Base-by-base conservation (phyloP, 306 rosid genomes). In the Quercus variabilis region DNA sequence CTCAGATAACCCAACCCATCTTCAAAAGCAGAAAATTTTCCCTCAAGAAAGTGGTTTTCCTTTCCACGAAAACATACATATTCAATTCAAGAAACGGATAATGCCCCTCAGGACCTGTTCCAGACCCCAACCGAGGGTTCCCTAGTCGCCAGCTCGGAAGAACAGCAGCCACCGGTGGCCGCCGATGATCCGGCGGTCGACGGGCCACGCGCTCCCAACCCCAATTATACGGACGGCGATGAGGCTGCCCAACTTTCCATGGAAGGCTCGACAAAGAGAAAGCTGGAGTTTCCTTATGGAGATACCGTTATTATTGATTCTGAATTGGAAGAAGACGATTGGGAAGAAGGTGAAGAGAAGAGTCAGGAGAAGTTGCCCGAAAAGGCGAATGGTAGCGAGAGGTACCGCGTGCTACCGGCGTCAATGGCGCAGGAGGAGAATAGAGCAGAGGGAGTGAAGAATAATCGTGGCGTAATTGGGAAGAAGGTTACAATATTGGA, bases 41-140 rank as follows among this genome's bases (percentile, higher is more conserved):
- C 41, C 9, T 6, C 41, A 35, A 35, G 41, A 35, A 35, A 35
- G 9, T 35, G 9, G 43, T 35, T 35, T 35, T 35, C 6, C 43
- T 9, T 35, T 35, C 43, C 43, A 6, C 43, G 6, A 35, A 35
- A 2, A 35, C 43, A 35, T 9, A 35, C 9, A 35, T 9, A 35
- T 35, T 35, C 9, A 6, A 35, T 35, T 35, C 43, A 35, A 35
- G 43, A 35, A 6, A 35, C 43, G 0, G 43, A 21, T 21, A 21
- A 21, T 21, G 23, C 30, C 79, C 69, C 82, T 10, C 83, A 72
- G 62, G 89, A 89, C 20, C 83, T 83, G 17, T 91, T 86, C 59
- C 87, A 83, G 67, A 92, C 92, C 4, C 94, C 90, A 1, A 90
- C 93, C 0, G 89, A 90, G 77, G 79, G 79, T 18, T 30, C 85